These are phyloP conservation scores for Jimgerdemannia flammicorona DNA, from an alignment of 192 early-diverging fungal genomes.

Conservation along the genomic window DNA sequence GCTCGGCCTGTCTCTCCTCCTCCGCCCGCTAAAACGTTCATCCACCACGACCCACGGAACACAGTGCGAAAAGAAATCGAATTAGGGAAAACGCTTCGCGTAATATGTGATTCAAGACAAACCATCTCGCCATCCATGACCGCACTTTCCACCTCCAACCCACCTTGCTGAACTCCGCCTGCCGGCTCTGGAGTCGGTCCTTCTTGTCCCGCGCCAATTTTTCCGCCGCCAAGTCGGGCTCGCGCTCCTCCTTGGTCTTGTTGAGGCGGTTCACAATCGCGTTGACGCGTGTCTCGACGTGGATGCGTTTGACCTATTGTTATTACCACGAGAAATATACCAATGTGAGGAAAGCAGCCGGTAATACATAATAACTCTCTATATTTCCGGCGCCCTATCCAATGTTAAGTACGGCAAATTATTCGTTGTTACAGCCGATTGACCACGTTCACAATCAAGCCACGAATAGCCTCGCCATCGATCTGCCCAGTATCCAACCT, in stretches of 20 bases:
- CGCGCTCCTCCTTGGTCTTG: slow-evolving; percentile 79
- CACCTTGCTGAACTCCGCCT: slow-evolving; percentile 32
- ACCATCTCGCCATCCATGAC: neutral
- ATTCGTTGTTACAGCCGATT: too few species aligned
- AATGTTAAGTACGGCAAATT: too few species aligned
- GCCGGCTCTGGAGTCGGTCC: slow-evolving; percentile 21
- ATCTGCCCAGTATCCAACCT: neutral
- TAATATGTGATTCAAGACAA: neutral
- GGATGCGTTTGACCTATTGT: slow-evolving; percentile 71
- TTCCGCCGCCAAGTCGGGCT: slow-evolving; percentile 76
- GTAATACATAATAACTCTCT: too few species aligned
- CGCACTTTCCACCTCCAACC: neutral
- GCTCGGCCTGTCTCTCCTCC: slow-evolving; percentile 30
- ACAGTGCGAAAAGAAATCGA: neutral
- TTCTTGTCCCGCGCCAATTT: slow-evolving; percentile 57
- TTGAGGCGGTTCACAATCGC: slow-evolving; percentile 89
- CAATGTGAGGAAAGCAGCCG: too few species aligned
- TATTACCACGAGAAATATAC: slow-evolving; percentile 4
- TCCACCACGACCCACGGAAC: neutral
- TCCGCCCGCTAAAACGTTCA: slow-evolving; percentile 19
- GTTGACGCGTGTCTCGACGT: slow-evolving; percentile 74
- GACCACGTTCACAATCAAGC: too few species aligned
- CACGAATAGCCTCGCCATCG: neutral
- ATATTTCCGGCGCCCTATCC: too few species aligned
- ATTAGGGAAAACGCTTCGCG: neutral